A percentile compares a stretch with the other conserved stretches of the same genome.
These are phyloP conservation scores for Stagonosporopsis chrysanthemi DNA, from an alignment of 2,329 filamentous ascomycete species.

Conservation along the genomic window DNA sequence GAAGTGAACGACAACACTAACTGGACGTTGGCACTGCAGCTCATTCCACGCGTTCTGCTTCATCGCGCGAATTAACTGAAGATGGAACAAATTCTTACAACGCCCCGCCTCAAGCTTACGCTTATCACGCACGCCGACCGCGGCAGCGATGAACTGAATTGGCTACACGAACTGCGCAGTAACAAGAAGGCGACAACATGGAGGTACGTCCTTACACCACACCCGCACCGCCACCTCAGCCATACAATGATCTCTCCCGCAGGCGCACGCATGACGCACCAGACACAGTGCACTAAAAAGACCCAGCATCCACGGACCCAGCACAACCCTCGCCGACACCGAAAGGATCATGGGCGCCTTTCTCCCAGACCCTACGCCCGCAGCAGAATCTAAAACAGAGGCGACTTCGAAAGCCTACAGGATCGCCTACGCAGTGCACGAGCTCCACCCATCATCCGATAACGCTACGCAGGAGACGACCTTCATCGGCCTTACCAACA, in stretches of 20 bases:
- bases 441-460: not conserved
- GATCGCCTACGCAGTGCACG: slow-evolving; percentile 8
- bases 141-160: slow-evolving; percentile 44
- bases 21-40: not conserved
- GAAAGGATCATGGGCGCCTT: not conserved
- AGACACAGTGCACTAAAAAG: not conserved
- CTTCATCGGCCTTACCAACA: slow-evolving; percentile 37
- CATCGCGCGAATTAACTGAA: not conserved
- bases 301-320: slow-evolving; percentile 1
- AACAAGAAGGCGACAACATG: slow-evolving; percentile 40
- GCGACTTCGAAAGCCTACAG: not conserved
- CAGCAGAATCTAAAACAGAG: not conserved
- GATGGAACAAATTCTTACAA: slow-evolving; percentile 41
- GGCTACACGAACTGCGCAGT: slow-evolving; percentile 44
- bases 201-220: slow-evolving; percentile 33
- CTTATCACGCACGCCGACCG: slow-evolving; percentile 37
- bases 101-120: slow-evolving; percentile 42
- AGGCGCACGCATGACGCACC: too few relatives aligned
- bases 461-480: not conserved
- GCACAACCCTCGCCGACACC: not conserved
- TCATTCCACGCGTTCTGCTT: not conserved
- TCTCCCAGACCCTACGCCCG: not conserved
- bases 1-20: not conserved
- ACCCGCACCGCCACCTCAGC: too few relatives aligned
- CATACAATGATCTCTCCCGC: too few relatives aligned